phyloP scores from a whole-genome alignment of 768 basidiomycete species.

The Leccinum subgranulosum region DNA sequence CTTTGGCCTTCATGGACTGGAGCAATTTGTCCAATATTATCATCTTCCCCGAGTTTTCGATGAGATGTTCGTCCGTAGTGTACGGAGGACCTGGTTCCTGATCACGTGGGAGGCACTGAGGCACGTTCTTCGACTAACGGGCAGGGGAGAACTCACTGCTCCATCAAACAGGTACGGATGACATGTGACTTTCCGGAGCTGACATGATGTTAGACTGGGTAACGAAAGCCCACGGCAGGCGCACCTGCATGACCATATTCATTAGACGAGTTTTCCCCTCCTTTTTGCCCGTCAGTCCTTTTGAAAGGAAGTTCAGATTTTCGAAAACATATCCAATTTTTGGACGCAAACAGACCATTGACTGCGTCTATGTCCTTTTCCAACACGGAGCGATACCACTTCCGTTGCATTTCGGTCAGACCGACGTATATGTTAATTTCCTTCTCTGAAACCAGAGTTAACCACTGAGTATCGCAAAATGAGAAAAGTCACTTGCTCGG shows the following conservation, averaged over 20 bases:
- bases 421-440: constrained; percentile 99
- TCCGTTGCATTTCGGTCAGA: constrained; percentile 94
- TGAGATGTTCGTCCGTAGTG: constrained; percentile 95
- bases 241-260: constrained; percentile 99
- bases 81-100: constrained; percentile 98
- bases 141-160: constrained; percentile 48
- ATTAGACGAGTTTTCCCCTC: constrained; percentile 96
- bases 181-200: constrained; percentile 82
- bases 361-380: constrained; percentile 99
- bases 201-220: not conserved
- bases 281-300: constrained; percentile 92
- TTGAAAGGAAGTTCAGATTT: not conserved
- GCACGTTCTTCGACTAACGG: not conserved
- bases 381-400: constrained; percentile 94
- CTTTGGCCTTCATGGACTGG: constrained; percentile 81
- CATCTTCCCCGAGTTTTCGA: constrained; percentile 97
- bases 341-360: constrained; percentile 56
- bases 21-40: constrained; percentile 94
- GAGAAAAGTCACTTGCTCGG: constrained; percentile 57
- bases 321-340: not conserved
- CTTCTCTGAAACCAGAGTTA: constrained; percentile 59
- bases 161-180: constrained; percentile 93
- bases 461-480: not conserved
- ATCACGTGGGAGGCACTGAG: not conserved
- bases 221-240: constrained; percentile 1